Evolutionary conservation across 2,329 filamentous ascomycete species (phyloP).

Genomic region (Hypoxylon sp.): DNA sequence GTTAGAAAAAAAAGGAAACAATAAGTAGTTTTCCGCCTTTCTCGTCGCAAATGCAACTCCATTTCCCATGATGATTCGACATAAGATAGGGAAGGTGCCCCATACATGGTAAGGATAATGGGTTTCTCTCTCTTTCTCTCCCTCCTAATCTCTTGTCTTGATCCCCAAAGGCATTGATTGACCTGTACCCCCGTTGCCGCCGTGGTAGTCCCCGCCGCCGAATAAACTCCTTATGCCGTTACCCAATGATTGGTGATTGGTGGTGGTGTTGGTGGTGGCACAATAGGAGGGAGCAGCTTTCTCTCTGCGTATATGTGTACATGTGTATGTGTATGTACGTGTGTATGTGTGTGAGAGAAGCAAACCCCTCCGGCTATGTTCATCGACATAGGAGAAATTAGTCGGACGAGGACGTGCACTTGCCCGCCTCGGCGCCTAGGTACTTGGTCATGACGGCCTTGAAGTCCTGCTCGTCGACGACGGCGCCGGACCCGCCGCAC

Average conservation of each 20-base stretch:
- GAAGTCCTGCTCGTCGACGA: slow-evolving; percentile 91
- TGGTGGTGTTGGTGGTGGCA: slow-evolving; percentile 40
- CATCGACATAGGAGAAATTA: slow-evolving; percentile 2
- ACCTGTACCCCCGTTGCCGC: slow-evolving; percentile 18
- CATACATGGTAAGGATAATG: background rate
- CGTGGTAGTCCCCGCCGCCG: slow-evolving; percentile 20
- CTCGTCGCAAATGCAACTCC: slow-evolving; percentile 46
- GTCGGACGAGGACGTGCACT: slow-evolving; percentile 18
- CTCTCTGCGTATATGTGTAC: background rate
- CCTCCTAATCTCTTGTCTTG: slow-evolving; percentile 25
- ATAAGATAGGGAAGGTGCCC: slow-evolving; percentile 4
- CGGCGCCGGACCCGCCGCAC: slow-evolving; percentile 90
- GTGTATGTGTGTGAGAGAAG: no score
- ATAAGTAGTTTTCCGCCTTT: slow-evolving; percentile 38
- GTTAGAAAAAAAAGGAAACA: slow-evolving; percentile 7
- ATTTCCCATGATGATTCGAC: slow-evolving; percentile 38
- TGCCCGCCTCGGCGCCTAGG: slow-evolving; percentile 61
- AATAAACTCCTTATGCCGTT: slow-evolving; percentile 42
- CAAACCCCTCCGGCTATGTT: slow-evolving; percentile 9
- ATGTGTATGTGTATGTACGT: no score
- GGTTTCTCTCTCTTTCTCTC: slow-evolving; percentile 15
- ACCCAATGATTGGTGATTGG: slow-evolving; percentile 39
- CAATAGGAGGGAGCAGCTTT: slow-evolving; percentile 31
- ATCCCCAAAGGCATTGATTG: slow-evolving; percentile 35
- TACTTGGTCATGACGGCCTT: slow-evolving; percentile 81